Base-by-base conservation (phyloP, 2,329 filamentous ascomycete species). In the Epichloe bromicola region DNA sequence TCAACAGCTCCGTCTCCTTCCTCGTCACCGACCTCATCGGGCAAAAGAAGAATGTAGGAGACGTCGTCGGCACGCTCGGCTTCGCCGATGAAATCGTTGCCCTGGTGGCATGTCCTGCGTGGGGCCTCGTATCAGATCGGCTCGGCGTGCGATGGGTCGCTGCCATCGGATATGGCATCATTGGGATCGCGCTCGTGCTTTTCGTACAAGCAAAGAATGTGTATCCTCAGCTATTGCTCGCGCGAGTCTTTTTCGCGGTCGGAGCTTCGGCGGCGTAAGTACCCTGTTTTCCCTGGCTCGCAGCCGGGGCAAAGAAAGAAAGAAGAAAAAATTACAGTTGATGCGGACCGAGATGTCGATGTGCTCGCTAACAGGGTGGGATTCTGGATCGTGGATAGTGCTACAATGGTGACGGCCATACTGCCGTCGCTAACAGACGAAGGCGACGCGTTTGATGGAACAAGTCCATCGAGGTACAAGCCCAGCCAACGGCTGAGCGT, bases 351-450 rank as follows among this genome's bases (percentile, higher is more conserved):
- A 47, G 40, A 50, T 44, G 56, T 23, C 14, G 17, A 15, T 19
- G 10, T 46, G 37, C 6, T 14, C 2, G 40, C 50, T 51, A 39
- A 51, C 40, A 8, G 30, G 36, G 46, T 17, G 3, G n/a, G 17
- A 3, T 41, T 17, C n/a, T 38, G 19, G 30, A 54, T 33, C 34
- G 20, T 4, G 14, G 7, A 11, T 51, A 81, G 78, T 5, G 78
- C 89, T 14, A 97, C 93, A 1, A 98, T 98, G 93, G 93, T 98
- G 19, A 97, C 93, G 8, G 93, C 93, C 3, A 88, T 95, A 44
- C 74, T 98, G 23, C 93, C 93, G 1, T 83, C 78, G 11, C 68
- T 85, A 57, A 82, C 80, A 5, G 76, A 77, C 55, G 76, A 79
- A 34, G 68, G 62, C 39, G 62, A 62, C 39, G 56, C 60, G 2